Evolutionary conservation across 2,329 filamentous ascomycete species (phyloP), one percentile per base, ranked within the genome.

Genomic region (Fonsecaea erecta): DNA sequence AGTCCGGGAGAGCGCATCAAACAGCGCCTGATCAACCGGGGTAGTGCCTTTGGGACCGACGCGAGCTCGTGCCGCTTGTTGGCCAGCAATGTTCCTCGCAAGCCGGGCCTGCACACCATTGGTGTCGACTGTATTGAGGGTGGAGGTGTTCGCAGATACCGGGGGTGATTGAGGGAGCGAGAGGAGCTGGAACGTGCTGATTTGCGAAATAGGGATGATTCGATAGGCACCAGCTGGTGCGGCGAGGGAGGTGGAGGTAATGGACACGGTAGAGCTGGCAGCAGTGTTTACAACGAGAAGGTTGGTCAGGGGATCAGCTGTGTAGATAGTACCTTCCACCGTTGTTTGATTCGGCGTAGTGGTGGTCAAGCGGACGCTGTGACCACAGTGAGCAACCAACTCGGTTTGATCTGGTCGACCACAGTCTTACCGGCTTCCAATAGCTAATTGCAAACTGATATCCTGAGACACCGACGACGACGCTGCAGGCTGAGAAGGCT

Each of bases 291-390:
- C 82, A 52, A 84, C 85, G 71, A 89, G 79, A 63, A 88, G 78
- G 71, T 87, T 87, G 63, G 85, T 85, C 71, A 85, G 79, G 28
- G 85, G 85, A 74, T 84, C 85, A 52, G 84, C 85, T 30, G 86
- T 87, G 76, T 86, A 88, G 64, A 89, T 80, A 18, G 81, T 86
- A 71, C 87, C 87, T 75, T 89, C 86, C 65, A 86, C 77, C 26
- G 81, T 83, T 51, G 81, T 80, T 59, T 82, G 77, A 61, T 79
- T 75, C 7, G 81, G 81, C 30, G 81, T 77, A 16, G 81, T 79
- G 57, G 85, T 87, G 62, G 81, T 86, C 69, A 89, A 75, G 70
- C 84, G 86, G 72, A 88, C 79, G 64, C 86, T 88, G 74, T 62
- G 32, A 51, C 37, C 30, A 46, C 46, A 64, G 53, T 68, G 16